Conservation (phyloP, 495 filamentous ascomycete genomes). For the Aspergillus kassunensis region DNA sequence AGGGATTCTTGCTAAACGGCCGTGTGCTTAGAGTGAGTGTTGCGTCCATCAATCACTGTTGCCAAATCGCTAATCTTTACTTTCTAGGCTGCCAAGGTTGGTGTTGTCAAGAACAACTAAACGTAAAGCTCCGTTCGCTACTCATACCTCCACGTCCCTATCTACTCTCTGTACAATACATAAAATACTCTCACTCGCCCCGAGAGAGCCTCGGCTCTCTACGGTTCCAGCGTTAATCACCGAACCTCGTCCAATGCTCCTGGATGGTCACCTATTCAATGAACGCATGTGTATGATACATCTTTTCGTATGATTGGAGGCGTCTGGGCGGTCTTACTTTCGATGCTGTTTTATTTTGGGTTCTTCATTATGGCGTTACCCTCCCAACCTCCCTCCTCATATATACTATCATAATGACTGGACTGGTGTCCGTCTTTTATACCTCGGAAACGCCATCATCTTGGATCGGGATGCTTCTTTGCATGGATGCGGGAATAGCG, state of each 20-base stretch:
- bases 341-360: slow-evolving; percentile 23
- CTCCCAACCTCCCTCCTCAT: slow-evolving; percentile 36
- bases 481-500: slow-evolving; percentile 12
- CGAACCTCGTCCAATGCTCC: slow-evolving; percentile 16
- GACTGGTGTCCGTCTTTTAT: slow-evolving; percentile 8
- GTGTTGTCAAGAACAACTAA: slow-evolving; percentile 74
- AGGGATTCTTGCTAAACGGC: slow-evolving; percentile 90
- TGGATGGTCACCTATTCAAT: slow-evolving; percentile 13
- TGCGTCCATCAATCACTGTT: background rate
- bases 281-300: slow-evolving; percentile 42
- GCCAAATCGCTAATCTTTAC: slow-evolving; percentile 11
- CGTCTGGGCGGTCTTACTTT: slow-evolving; percentile 32
- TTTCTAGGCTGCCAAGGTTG: slow-evolving; percentile 79
- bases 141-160: background rate
- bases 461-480: slow-evolving; percentile 10
- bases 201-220: slow-evolving; percentile 20
- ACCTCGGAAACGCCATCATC: slow-evolving; percentile 10
- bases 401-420: slow-evolving; percentile 29
- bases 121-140: background rate
- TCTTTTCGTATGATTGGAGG: slow-evolving; percentile 34
- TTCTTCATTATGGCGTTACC: slow-evolving; percentile 12
- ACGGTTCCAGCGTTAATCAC: slow-evolving; percentile 14
- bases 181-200: slow-evolving; percentile 32
- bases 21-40: slow-evolving; percentile 69
- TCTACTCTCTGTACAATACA: slow-evolving; percentile 42